Evolutionary conservation across 768 basidiomycete species (phyloP).

Genomic region (Amanita inopinata): DNA sequence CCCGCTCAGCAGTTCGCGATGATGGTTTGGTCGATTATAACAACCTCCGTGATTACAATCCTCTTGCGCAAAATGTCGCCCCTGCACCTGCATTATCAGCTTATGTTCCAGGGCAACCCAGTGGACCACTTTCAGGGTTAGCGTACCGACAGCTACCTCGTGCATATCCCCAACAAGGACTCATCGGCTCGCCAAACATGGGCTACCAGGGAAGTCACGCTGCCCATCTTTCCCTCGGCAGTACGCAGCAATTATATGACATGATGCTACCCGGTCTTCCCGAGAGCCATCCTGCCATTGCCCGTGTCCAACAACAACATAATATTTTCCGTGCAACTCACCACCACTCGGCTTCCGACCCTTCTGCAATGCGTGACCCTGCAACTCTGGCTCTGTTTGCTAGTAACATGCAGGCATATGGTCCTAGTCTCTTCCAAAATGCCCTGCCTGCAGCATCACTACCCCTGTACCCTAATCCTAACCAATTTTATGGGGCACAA

Average conservation of each 20-base stretch:
- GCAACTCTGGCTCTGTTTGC: conserved; percentile 55
- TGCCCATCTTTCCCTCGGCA: conserved; percentile 63
- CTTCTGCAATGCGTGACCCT: conserved; percentile 65
- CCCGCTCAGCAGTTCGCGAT: conserved; percentile 27
- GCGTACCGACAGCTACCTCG: conserved; percentile 59
- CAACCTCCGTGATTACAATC: conserved; percentile 49
- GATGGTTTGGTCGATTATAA: conserved; percentile 48
- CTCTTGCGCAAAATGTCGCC: conserved; percentile 24
- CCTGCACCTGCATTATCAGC: conserved; percentile 29
- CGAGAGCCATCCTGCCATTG: conserved; percentile 55
- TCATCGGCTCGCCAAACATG: conserved; percentile 45
- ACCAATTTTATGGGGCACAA: conserved; percentile 57
- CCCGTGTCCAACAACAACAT: conserved; percentile 73
- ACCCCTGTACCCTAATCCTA: conserved; percentile 43
- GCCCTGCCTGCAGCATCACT: conserved; percentile 16
- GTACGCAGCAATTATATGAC: conserved; percentile 70
- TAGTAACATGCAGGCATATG: conserved; percentile 46
- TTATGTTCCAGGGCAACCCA: conserved; percentile 45
- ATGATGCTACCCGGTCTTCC: conserved; percentile 59
- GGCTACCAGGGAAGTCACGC: conserved; percentile 41
- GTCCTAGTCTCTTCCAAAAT: conserved; percentile 49
- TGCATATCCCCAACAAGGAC: conserved; percentile 42
- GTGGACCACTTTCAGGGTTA: conserved; percentile 29
- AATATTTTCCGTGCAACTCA: conserved; percentile 64
- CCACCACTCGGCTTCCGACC: conserved; percentile 79